phyloP scores from a whole-genome alignment of 176 grass and related monocot genomes.

The bread wheat (Triticum aestivum) region DNA sequence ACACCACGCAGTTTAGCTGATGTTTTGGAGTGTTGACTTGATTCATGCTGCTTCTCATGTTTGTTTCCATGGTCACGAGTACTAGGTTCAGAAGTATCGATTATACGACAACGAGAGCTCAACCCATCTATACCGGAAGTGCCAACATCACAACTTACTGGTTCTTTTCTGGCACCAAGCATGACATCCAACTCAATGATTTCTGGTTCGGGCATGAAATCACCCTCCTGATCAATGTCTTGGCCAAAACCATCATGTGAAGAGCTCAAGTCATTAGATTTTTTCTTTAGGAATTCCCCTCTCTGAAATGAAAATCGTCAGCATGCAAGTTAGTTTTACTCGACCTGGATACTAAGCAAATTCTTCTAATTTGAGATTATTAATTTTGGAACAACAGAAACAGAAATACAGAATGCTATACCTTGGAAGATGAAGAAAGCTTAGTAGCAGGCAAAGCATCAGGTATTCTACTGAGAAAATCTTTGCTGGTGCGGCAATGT shows the following conservation, averaged over 20 bases:
- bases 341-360: neutral
- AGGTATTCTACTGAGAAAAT: neutral
- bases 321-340: neutral
- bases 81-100: neutral
- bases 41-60: constrained; percentile 13
- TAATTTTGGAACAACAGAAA: no score
- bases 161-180: neutral
- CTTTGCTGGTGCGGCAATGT: constrained; percentile 12
- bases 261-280: neutral
- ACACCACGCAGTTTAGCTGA: neutral
- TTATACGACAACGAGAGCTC: neutral
- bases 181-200: neutral
- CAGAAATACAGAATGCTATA: neutral
- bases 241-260: neutral
- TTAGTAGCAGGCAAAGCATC: neutral
- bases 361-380: neutral
- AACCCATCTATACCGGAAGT: neutral
- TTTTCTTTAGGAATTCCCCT: neutral
- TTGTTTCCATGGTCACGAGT: neutral
- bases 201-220: constrained; percentile 28
- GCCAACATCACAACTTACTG: constrained; percentile 14
- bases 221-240: constrained; percentile 36
- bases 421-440: constrained; percentile 23
- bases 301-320: constrained; percentile 28
- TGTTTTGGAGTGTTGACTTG: constrained; percentile 5